These are phyloP conservation scores for Amanita fuliginea DNA, from an alignment of 768 basidiomycete species.

Conservation along the genomic window DNA sequence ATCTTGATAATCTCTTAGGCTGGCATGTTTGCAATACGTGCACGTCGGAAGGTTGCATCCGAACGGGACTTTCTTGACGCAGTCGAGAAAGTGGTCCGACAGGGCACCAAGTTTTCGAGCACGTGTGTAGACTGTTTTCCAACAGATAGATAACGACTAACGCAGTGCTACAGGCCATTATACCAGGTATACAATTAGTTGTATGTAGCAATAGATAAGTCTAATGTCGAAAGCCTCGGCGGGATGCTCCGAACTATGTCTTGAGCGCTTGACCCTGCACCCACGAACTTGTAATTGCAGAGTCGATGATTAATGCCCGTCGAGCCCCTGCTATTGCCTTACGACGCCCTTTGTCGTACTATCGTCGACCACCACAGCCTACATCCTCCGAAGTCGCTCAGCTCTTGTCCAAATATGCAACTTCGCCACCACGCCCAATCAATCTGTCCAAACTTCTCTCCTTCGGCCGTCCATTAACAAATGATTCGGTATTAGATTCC, in stretches of 20 bases:
- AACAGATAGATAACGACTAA: slow-evolving; percentile 4
- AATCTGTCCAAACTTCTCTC: slow-evolving; percentile 66
- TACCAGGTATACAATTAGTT: slow-evolving; percentile 91
- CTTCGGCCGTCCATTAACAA: slow-evolving; percentile 62
- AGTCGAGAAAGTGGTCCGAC: slow-evolving; percentile 96
- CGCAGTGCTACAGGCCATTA: slow-evolving; percentile 43
- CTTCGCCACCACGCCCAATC: slow-evolving; percentile 54
- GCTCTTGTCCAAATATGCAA: slow-evolving; percentile 52
- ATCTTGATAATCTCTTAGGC: slow-evolving; percentile 40
- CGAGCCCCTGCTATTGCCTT: not conserved
- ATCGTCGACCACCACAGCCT: slow-evolving; percentile 15
- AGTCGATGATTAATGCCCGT: not conserved
- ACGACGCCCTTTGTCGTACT: slow-evolving; percentile 10
- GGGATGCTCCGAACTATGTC: too few relatives aligned
- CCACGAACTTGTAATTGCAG: not conserved
- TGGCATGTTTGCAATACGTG: slow-evolving; percentile 99
- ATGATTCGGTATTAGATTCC: slow-evolving; percentile 63
- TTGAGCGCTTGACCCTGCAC: not conserved
- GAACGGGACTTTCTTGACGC: slow-evolving; percentile 97
- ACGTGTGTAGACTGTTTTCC: slow-evolving; percentile 47
- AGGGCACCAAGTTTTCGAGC: slow-evolving; percentile 96
- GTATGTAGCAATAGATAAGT: slow-evolving; percentile 4
- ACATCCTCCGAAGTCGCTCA: slow-evolving; percentile 41
- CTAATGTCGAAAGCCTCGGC: not conserved
- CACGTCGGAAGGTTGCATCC: slow-evolving; percentile 90